Evolutionary conservation across 345 rosid species (phyloP), one percentile per base, ranked within the genome.

Genomic region (Citrus australasica): DNA sequence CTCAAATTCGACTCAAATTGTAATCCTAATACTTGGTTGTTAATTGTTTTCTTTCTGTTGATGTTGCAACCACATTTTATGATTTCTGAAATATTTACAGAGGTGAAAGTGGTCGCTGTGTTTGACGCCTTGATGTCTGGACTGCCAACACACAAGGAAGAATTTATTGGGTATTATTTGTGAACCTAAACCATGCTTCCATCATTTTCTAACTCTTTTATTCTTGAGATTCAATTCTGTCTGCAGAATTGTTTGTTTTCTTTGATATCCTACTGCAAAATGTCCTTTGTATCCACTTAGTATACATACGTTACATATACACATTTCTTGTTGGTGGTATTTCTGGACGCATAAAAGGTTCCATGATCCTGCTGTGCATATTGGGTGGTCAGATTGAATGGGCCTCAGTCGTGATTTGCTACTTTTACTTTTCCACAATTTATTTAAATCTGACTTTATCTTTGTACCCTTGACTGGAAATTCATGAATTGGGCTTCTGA

Each of bases 51-150:
- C 24, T 11, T 19, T 42, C 27, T 46, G 27, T 83, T 76, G 32
- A 60, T 53, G 5, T 69, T 55, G 70, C 61, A 53, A 48, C 27
- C 69, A 82, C 14, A 75, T 22, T 73, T 62, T 68, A 65, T 63
- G 78, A 53, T 63, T 75, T 72, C 71, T 74, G 61, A 76, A 79
- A 76, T 66, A 46, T 81, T 77, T 79, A 78, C 92, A 95, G 99
- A 89, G 89, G 94, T 93, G 76, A 95, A 95, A 84, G 97, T 93
- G 78, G 99, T 93, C 32, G 96, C 87, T 81, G 98, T 95, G 66
- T 95, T 93, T 90, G 99, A 95, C 83, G 99, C 99, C 48, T 84
- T 89, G 89, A 84, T 91, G 96, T 95, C 99, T 75, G 98, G 97
- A 77, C 96, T 95, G 42, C 93, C 93, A 61, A 87, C 96, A 30